Evolutionary conservation across 2,329 filamentous ascomycete genomes (phyloP).

Genomic region (Scorias spongiosa): DNA sequence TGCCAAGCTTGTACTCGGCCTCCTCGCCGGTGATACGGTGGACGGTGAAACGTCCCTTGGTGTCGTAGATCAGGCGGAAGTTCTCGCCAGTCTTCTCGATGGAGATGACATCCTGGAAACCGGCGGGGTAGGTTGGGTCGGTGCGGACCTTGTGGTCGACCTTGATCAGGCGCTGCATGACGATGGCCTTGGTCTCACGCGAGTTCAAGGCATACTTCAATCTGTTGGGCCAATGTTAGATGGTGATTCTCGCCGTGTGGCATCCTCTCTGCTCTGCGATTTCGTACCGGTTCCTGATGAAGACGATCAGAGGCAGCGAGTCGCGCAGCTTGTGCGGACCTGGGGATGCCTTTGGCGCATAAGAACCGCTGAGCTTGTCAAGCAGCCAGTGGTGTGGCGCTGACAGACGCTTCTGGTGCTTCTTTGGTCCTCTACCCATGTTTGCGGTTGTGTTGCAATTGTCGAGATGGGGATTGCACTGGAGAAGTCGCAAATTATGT

Average conservation of each 20-base stretch:
- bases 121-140: constrained; percentile 90
- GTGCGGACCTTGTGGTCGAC: constrained; percentile 99
- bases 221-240: constrained; percentile 38
- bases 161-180: constrained; percentile 99
- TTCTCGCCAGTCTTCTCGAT: constrained; percentile 99
- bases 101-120: constrained; percentile 98
- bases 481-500: not conserved
- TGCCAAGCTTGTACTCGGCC: constrained; percentile 99
- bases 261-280: not conserved
- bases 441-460: constrained; percentile 27
- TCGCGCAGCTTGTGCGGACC: constrained; percentile 99
- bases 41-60: constrained; percentile 99
- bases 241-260: not conserved
- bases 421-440: constrained; percentile 47
- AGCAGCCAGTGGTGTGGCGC: constrained; percentile 99
- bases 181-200: constrained; percentile 92
- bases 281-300: constrained; percentile 60
- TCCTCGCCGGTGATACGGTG: constrained; percentile 98
- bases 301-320: constrained; percentile 97
- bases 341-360: constrained; percentile 51
- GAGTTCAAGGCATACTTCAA: constrained; percentile 99
- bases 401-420: constrained; percentile 98
- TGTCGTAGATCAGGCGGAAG: constrained; percentile 99
- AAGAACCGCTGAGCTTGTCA: constrained; percentile 89
- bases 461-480: not conserved